phyloP scores from a whole-genome alignment of 352 stramenopile genomes.

The Globisporangium iwayamae region DNA sequence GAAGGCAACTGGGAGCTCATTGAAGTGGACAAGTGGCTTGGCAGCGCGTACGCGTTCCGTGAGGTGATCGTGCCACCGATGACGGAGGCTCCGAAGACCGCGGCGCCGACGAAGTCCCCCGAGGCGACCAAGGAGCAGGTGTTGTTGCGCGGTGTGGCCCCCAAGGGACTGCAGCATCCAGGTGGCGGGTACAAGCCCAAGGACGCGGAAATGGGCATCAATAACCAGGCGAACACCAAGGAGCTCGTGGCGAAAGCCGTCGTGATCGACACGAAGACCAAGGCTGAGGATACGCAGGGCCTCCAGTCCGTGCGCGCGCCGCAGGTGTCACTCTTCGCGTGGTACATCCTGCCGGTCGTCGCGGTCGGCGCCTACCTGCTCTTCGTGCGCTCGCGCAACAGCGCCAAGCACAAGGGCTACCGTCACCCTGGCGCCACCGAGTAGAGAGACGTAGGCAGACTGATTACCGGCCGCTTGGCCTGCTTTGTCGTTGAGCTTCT shows the following conservation, averaged over 20 bases:
- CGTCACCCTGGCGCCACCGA: slow-evolving; percentile 4
- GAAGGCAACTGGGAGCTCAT: slow-evolving; percentile 58
- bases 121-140: slow-evolving; percentile 1
- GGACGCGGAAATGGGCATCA: slow-evolving; percentile 61
- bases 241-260: slow-evolving; percentile 28
- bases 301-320: slow-evolving; percentile 47
- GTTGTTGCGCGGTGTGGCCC: slow-evolving; percentile 15
- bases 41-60: slow-evolving; percentile 54
- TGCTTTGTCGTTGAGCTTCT: neutral
- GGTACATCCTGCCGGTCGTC: slow-evolving; percentile 72
- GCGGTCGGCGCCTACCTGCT: slow-evolving; percentile 66
- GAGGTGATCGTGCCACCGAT: slow-evolving; percentile 43
- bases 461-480: no score
- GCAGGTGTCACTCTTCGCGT: slow-evolving; percentile 69
- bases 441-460: neutral
- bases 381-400: slow-evolving; percentile 46
- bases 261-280: slow-evolving; percentile 28
- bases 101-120: slow-evolving; percentile 10
- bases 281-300: slow-evolving; percentile 25
- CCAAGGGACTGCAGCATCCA: slow-evolving; percentile 11
- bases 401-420: slow-evolving; percentile 15
- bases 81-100: slow-evolving; percentile 17
- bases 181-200: slow-evolving; percentile 45
- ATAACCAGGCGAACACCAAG: slow-evolving; percentile 59
- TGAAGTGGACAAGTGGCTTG: slow-evolving; percentile 77